Evolutionary conservation across 345 rosid species (phyloP), one percentile per base, ranked within the genome.

Genomic region (Eutrema japonicum): DNA sequence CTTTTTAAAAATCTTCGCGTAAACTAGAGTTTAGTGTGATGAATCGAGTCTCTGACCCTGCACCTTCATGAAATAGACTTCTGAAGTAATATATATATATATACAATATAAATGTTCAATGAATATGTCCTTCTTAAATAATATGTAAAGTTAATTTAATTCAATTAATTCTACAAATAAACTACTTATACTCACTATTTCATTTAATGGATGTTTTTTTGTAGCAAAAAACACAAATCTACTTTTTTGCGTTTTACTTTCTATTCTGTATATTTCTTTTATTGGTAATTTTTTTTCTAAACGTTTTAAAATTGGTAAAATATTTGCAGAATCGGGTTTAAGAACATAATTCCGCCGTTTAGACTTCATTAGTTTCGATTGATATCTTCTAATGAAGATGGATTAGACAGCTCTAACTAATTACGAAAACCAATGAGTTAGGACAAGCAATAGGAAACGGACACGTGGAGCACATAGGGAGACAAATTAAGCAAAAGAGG

Each of bases 361-460:
- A 51, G 35, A 53, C 38, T 57, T 29, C 61, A 59, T 41, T 56
- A 33, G 11, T 33, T 49, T 30, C 65, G 46, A 33, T 46, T 68
- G 26, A 61, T 33, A 36, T 27, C 69, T 62, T 45, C 45, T 45
- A 54, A 48, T 36, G 78, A 45, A 76, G 37, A 16, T 70, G 59
- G 66, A 63, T 38, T 54, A 63, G 66, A 75, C 75, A 54, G 46
- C 75, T 70, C 53, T 63, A 70, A 76, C 71, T 30, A 63, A 46
- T 63, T 48, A 63, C 37, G 10, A 26, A 45, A 54, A 27, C 30
- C 45, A 46, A 54, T 62, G 70, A 62, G 37, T 29, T 68, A 30
- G 1, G 11, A 54, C 2, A 35, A 29, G 64, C 52, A 76, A 16
- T 76, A 37, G 53, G 36, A 68, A 76, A 37, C 40, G 0, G 60